Percentiles rank a stretch among this genome's conserved stretches.
Evolutionary conservation across 495 filamentous ascomycete species (phyloP).

Genomic region (Neurospora hispaniola): DNA sequence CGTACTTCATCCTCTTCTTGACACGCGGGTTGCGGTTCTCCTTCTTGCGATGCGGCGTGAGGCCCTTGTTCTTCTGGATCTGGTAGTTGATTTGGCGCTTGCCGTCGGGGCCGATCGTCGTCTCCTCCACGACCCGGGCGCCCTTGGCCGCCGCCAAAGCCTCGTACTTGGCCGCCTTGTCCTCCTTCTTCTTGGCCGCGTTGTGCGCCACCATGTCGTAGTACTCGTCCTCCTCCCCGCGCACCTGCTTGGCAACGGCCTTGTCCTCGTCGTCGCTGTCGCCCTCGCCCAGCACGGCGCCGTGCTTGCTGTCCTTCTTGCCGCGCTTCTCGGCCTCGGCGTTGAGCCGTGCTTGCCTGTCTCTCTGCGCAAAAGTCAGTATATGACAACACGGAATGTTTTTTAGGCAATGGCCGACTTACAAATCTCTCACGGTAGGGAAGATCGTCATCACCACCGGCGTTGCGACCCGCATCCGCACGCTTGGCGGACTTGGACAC

Average conservation of each 20-base stretch:
- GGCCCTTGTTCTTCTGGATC: constrained; percentile 95
- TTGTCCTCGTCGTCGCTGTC: constrained; percentile 52
- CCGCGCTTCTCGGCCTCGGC: constrained; percentile 79
- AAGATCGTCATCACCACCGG: constrained; percentile 86
- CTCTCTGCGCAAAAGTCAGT: constrained; percentile 32
- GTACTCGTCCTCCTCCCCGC: constrained; percentile 65
- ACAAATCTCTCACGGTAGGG: constrained; percentile 75
- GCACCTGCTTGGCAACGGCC: constrained; percentile 28
- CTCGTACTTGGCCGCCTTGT: constrained; percentile 46
- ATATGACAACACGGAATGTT: not conserved
- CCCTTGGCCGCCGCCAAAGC: constrained; percentile 33
- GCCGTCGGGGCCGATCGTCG: constrained; percentile 56
- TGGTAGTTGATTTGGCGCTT: constrained; percentile 83
- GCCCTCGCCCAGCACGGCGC: constrained; percentile 49
- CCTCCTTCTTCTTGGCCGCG: constrained; percentile 59
- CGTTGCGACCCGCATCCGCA: constrained; percentile 62
- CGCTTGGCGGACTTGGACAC: constrained; percentile 86
- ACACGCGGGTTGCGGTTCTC: constrained; percentile 87
- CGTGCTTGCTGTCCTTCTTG: constrained; percentile 48
- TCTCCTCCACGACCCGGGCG: constrained; percentile 50
- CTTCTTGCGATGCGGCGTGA: constrained; percentile 82
- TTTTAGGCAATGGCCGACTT: constrained; percentile 1
- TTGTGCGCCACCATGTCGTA: constrained; percentile 74
- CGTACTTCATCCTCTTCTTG: constrained; percentile 93
- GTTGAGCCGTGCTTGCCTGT: constrained; percentile 75